A percentile compares a stretch with the other conserved stretches of the same genome.
Conservation (phyloP, 2,329 filamentous ascomycete species). For the Fusarium acutatum region DNA sequence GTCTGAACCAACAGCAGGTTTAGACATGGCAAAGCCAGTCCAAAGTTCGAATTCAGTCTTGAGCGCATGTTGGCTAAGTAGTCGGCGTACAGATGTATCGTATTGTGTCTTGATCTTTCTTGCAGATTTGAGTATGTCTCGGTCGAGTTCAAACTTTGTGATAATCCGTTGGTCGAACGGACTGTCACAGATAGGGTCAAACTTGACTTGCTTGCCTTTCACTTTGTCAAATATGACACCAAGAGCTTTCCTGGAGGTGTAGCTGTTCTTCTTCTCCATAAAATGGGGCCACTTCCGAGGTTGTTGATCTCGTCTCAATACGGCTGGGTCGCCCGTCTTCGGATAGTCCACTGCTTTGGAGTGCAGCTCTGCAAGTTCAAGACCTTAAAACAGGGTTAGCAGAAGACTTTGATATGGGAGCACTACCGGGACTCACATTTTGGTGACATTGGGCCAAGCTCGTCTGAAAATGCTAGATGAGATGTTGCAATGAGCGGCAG, state of each 20-base stretch:
- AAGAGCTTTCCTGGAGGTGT: slow-evolving; percentile 75
- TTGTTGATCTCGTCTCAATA: slow-evolving; percentile 68
- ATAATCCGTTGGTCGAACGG: slow-evolving; percentile 82
- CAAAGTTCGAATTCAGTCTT: slow-evolving; percentile 91
- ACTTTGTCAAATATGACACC: slow-evolving; percentile 86
- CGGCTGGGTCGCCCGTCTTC: slow-evolving; percentile 84
- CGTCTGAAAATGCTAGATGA: slow-evolving; percentile 82
- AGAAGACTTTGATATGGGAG: not conserved
- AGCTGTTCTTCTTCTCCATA: slow-evolving; percentile 76
- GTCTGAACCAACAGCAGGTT: slow-evolving; percentile 75
- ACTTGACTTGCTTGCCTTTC: slow-evolving; percentile 63
- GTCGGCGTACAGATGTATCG: slow-evolving; percentile 76
- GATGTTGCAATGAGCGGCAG: slow-evolving; percentile 82
- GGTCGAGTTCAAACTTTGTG: slow-evolving; percentile 63
- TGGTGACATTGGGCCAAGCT: slow-evolving; percentile 69
- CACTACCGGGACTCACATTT: slow-evolving; percentile 64
- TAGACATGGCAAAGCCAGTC: slow-evolving; percentile 83
- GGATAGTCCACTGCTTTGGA: slow-evolving; percentile 94
- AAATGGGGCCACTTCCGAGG: slow-evolving; percentile 82
- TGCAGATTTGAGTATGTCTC: slow-evolving; percentile 65
- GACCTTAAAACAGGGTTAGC: slow-evolving; percentile 51
- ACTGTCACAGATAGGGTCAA: slow-evolving; percentile 75
- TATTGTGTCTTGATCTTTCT: slow-evolving; percentile 77
- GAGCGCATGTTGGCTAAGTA: slow-evolving; percentile 88
- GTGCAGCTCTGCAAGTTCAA: slow-evolving; percentile 80